These are phyloP conservation scores for Nicotiana noctiflora DNA, from an alignment of 257 asterid genomes.

Conservation along the genomic window DNA sequence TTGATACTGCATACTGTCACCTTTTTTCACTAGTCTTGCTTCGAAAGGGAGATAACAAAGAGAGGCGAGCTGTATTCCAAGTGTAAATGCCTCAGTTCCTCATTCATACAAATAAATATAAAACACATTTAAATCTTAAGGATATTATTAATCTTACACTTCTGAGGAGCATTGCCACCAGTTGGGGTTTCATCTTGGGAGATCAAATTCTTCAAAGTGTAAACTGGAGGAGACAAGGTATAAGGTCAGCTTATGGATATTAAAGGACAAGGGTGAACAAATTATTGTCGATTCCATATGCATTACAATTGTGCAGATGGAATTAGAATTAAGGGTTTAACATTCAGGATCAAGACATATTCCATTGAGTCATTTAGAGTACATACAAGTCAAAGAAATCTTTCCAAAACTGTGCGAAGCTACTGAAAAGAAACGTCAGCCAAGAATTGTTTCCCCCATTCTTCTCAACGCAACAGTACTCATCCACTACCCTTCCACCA, in stretches of 20 bases:
- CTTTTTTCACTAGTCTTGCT: conserved; percentile 67
- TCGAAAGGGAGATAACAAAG: conserved; percentile 63
- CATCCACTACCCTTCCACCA: neutral
- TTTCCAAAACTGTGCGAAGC: neutral
- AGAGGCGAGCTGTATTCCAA: conserved; percentile 68
- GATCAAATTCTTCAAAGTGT: conserved; percentile 70
- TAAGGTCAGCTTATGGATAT: conserved; percentile 5
- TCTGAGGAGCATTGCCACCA: conserved; percentile 46
- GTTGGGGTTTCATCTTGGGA: conserved; percentile 59
- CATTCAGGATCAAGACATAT: neutral
- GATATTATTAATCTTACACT: conserved; percentile 45
- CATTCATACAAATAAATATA: neutral
- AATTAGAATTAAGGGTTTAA: neutral
- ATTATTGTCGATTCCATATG: neutral
- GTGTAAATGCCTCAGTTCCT: neutral
- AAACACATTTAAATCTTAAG: neutral
- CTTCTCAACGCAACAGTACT: neutral
- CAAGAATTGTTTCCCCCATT: neutral
- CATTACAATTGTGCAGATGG: conserved; percentile 1
- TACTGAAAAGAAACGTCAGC: neutral
- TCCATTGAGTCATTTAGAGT: neutral
- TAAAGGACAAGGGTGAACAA: neutral
- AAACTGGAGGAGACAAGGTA: conserved; percentile 36
- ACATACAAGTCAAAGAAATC: neutral
- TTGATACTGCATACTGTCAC: conserved; percentile 26